Evolutionary conservation across 164 flowering plant genomes (phyloP).

Genomic region (Brasenia schreberi): DNA sequence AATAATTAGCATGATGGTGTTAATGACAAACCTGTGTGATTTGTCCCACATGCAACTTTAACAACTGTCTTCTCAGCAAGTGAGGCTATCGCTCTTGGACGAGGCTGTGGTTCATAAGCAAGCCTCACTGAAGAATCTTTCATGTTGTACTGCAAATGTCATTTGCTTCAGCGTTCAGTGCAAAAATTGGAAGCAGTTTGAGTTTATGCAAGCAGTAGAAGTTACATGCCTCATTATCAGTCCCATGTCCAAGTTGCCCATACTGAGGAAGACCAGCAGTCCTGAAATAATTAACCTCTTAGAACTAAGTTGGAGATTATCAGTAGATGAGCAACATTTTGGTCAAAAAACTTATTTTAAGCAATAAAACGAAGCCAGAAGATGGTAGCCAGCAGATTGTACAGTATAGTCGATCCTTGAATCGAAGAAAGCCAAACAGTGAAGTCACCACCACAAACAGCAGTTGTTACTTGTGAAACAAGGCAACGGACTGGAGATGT

Average conservation of each 20-base stretch:
- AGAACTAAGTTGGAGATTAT: not conserved
- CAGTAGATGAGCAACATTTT: not conserved
- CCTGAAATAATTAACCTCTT: constrained; percentile 25
- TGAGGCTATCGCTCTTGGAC: constrained; percentile 77
- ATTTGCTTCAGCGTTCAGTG: not conserved
- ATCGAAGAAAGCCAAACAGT: constrained; percentile 86
- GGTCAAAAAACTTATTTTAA: not conserved
- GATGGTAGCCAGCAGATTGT: constrained; percentile 30
- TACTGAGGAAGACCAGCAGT: constrained; percentile 97
- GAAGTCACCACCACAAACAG: constrained; percentile 90
- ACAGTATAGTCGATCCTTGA: constrained; percentile 92
- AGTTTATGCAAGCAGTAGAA: not conserved
- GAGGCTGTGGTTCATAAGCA: constrained; percentile 91
- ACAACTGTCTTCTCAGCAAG: constrained; percentile 67
- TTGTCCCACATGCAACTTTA: constrained; percentile 95
- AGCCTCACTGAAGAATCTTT: constrained; percentile 92
- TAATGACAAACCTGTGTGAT: constrained; percentile 68
- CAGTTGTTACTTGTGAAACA: constrained; percentile 53
- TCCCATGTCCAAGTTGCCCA: constrained; percentile 99
- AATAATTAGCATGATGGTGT: not conserved
- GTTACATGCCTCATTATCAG: constrained; percentile 81
- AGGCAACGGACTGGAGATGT: constrained; percentile 70
- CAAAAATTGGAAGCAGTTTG: not conserved
- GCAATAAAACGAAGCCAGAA: not conserved
- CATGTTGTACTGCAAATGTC: constrained; percentile 67